Evolutionary conservation across 805 yeast genomes (phyloP).

Genomic region (Yarrowia hollandica): DNA sequence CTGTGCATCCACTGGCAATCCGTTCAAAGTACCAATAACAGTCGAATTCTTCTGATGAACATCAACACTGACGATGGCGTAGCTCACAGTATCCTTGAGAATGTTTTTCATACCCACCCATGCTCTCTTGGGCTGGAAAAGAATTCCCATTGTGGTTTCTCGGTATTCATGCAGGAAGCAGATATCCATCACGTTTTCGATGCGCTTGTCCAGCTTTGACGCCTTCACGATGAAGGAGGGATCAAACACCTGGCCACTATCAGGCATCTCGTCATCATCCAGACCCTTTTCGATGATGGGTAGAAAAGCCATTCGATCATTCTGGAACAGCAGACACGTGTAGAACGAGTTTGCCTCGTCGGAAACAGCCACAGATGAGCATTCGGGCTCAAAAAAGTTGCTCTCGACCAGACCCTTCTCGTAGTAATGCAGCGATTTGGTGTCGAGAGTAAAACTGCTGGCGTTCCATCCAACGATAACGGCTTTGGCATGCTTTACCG

Average conservation of each 20-base stretch:
- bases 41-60: constrained; percentile 58
- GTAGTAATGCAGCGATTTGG: constrained; percentile 82
- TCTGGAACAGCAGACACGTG: constrained; percentile 56
- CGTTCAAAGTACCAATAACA: constrained; percentile 61
- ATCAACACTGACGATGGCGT: constrained; percentile 69
- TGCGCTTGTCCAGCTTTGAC: constrained; percentile 54
- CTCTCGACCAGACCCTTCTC: constrained; percentile 58
- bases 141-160: constrained; percentile 77
- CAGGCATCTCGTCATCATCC: constrained; percentile 30
- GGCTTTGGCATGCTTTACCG: constrained; percentile 74
- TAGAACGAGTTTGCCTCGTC: constrained; percentile 33
- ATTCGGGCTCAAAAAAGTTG: constrained; percentile 42
- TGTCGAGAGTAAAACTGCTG: constrained; percentile 53
- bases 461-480: constrained; percentile 74
- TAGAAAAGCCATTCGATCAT: constrained; percentile 65
- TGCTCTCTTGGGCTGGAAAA: constrained; percentile 57
- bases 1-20: constrained; percentile 74
- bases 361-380: constrained; percentile 36
- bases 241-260: constrained; percentile 42
- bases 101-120: constrained; percentile 77
- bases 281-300: constrained; percentile 52
- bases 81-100: constrained; percentile 60
- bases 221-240: constrained; percentile 63
- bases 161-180: constrained; percentile 71
- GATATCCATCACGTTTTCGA: constrained; percentile 66